Percentiles rank a stretch among this genome's conserved stretches.
Conservation (phyloP, 371 early-diverging fungal species). For the Zychaea mexicana region DNA sequence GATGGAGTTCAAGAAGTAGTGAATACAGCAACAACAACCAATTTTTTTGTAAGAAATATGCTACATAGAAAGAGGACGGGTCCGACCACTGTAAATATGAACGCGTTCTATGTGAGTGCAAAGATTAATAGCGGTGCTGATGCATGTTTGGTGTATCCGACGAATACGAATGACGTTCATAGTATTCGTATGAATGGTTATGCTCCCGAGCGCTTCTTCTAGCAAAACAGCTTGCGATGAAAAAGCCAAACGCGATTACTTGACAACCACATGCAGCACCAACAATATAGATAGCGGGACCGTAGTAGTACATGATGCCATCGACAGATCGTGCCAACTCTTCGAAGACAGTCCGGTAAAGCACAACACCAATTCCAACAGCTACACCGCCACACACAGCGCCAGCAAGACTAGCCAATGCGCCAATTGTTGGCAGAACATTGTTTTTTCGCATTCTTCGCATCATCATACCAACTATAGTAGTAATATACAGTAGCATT, state of each 20-base stretch:
- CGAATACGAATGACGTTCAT: constrained; percentile 10
- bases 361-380: constrained; percentile 20
- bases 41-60: too few species aligned
- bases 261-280: constrained; percentile 26
- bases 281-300: constrained; percentile 27
- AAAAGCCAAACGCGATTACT: constrained; percentile 22
- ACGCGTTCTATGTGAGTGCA: background rate
- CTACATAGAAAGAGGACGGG: background rate
- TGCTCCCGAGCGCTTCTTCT: background rate
- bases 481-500: background rate
- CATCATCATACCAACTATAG: constrained; percentile 9
- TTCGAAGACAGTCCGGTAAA: constrained; percentile 31
- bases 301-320: constrained; percentile 33
- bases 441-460: constrained; percentile 26
- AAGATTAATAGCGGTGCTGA: constrained; percentile 4
- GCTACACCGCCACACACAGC: constrained; percentile 28
- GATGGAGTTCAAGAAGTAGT: too few species aligned
- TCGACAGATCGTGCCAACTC: constrained; percentile 14
- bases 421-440: constrained; percentile 26
- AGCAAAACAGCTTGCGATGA: constrained; percentile 17
- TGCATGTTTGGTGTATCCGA: constrained; percentile 1
- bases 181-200: constrained; percentile 4
- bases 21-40: too few species aligned
- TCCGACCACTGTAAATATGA: too few species aligned
- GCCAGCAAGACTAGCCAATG: constrained; percentile 20